Evolutionary conservation across 805 yeast species (phyloP).

Genomic region (Lipomyces sp.): DNA sequence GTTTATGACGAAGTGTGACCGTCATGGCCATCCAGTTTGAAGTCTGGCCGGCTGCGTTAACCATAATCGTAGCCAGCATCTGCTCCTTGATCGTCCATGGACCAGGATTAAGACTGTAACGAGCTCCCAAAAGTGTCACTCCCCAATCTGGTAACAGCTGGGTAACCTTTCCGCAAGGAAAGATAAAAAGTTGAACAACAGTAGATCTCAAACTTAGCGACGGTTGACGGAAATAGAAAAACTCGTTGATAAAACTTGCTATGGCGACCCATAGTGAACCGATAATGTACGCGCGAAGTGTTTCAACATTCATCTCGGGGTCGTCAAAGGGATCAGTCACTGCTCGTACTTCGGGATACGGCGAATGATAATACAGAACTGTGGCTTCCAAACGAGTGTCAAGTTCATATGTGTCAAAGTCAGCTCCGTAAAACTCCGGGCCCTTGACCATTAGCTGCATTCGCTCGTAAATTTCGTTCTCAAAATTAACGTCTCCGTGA

Average conservation of each 20-base stretch:
- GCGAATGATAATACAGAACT: slow-evolving; percentile 44
- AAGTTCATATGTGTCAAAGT: slow-evolving; percentile 21
- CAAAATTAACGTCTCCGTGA: slow-evolving; percentile 48
- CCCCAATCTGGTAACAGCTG: slow-evolving; percentile 10
- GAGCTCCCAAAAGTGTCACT: slow-evolving; percentile 34
- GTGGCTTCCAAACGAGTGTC: slow-evolving; percentile 45
- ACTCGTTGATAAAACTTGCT: slow-evolving; percentile 56
- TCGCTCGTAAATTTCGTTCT: slow-evolving; percentile 26
- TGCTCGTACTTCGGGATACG: slow-evolving; percentile 58
- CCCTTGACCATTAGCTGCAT: slow-evolving; percentile 4
- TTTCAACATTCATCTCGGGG: slow-evolving; percentile 46
- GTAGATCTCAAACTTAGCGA: slow-evolving; percentile 54
- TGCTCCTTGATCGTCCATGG: slow-evolving; percentile 60
- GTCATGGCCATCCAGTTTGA: slow-evolving; percentile 6
- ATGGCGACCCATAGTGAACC: slow-evolving; percentile 52
- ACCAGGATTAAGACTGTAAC: slow-evolving; percentile 52
- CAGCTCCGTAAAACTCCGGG: slow-evolving; percentile 6
- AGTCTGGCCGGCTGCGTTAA: slow-evolving; percentile 8
- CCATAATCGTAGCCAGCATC: slow-evolving; percentile 50
- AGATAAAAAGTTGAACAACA: slow-evolving; percentile 61
- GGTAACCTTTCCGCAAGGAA: slow-evolving; percentile 51
- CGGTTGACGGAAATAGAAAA: slow-evolving; percentile 59
- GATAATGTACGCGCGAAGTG: slow-evolving; percentile 51
- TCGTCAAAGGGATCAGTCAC: slow-evolving; percentile 55
- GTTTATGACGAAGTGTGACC: slow-evolving; percentile 1